Evolutionary conservation across 305 asterid species (phyloP).

Genomic region (Andrographis paniculata): DNA sequence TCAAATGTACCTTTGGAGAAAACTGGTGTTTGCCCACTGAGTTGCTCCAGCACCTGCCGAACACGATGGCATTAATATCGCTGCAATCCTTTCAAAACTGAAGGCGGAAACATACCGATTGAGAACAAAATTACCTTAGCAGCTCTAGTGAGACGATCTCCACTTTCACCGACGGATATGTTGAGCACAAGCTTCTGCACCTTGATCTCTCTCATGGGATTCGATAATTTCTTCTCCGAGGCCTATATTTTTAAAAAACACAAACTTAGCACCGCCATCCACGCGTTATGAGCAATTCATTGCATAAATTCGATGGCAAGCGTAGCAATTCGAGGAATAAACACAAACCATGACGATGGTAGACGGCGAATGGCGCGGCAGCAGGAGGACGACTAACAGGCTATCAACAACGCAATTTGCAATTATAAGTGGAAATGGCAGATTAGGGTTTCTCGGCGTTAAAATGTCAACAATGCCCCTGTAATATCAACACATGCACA

Average conservation of each 20-base stretch:
- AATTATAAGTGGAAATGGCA: no score
- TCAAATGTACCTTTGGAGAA: constrained; percentile 63
- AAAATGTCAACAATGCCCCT: no score
- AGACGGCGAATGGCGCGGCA: constrained; percentile 16
- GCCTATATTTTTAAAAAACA: constrained; percentile 33
- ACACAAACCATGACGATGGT: constrained; percentile 20
- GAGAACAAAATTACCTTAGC: constrained; percentile 36
- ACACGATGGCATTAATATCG: no score
- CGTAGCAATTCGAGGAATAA: neutral
- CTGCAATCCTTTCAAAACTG: no score
- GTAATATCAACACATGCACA: no score
- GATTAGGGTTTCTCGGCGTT: no score
- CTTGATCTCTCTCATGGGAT: constrained; percentile 79
- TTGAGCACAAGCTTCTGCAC: constrained; percentile 77
- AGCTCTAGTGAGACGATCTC: constrained; percentile 84
- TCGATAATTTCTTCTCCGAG: constrained; percentile 58
- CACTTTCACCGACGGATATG: constrained; percentile 78
- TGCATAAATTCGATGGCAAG: no score
- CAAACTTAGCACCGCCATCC: neutral
- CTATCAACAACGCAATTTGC: no score
- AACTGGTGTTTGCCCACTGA: constrained; percentile 76
- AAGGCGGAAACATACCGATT: neutral
- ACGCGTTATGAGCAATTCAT: no score
- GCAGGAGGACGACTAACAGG: no score
- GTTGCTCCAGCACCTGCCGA: constrained; percentile 73